These are phyloP conservation scores for Poronia punctata DNA, from an alignment of 495 filamentous ascomycete species.

Conservation along the genomic window DNA sequence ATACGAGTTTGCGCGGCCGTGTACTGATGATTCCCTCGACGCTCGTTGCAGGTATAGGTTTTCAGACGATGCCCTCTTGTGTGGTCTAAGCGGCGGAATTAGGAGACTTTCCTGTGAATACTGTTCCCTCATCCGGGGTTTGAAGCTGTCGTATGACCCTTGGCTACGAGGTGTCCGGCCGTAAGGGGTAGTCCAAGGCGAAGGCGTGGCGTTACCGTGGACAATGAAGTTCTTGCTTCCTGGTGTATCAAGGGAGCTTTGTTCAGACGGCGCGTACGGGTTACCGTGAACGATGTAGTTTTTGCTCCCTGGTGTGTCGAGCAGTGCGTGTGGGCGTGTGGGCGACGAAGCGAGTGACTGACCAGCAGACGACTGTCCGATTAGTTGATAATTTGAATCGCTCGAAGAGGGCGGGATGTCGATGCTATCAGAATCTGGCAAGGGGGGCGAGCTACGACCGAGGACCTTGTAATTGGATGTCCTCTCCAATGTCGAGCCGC, in stretches of 20 bases:
- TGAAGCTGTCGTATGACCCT: constrained; percentile 21
- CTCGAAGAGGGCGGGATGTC: constrained; percentile 27
- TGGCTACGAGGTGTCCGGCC: constrained; percentile 15
- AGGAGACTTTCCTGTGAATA: constrained; percentile 51
- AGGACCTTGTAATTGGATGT: constrained; percentile 50
- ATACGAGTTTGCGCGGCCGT: constrained; percentile 39
- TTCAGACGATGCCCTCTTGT: constrained; percentile 39
- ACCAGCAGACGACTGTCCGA: constrained; percentile 33
- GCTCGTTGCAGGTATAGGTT: constrained; percentile 40
- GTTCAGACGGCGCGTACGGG: too few species aligned
- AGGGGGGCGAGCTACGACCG: constrained; percentile 30
- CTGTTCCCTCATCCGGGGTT: constrained; percentile 24
- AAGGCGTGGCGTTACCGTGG: constrained; percentile 31
- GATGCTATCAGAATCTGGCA: constrained; percentile 32
- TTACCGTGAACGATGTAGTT: not conserved
- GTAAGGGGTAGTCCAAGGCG: constrained; percentile 25
- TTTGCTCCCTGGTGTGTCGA: not conserved
- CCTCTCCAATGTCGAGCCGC: constrained; percentile 40
- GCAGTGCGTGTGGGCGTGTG: constrained; percentile 2
- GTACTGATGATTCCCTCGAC: constrained; percentile 42
- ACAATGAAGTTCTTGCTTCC: constrained; percentile 9
- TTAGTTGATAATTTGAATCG: constrained; percentile 33
- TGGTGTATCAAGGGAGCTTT: constrained; percentile 7
- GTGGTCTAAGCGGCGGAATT: constrained; percentile 41
- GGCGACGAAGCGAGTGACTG: constrained; percentile 20